Percentiles rank a stretch among this genome's conserved stretches.
These are phyloP conservation scores for Miscanthus lutarioriparius DNA, from an alignment of 176 grass and related monocot species.

Conservation along the genomic window DNA sequence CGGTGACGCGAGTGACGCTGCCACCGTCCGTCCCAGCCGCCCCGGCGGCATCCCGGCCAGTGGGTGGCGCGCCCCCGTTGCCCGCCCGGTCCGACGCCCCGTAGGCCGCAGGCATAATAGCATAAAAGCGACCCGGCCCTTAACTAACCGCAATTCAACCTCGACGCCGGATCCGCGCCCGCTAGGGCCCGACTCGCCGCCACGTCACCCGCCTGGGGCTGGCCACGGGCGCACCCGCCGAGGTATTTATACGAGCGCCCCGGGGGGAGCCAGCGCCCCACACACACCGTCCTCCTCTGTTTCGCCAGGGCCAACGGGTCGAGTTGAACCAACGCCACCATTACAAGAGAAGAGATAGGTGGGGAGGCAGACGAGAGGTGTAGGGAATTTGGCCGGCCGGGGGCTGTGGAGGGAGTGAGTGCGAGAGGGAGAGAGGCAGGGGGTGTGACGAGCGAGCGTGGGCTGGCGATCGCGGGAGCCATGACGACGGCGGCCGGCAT, in stretches of 20 bases:
- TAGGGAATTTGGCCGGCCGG: not conserved
- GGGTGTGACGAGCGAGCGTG: not conserved
- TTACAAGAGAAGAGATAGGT: not conserved
- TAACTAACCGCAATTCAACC: conserved; percentile 27
- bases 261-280: conserved; percentile 34
- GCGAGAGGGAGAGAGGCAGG: not conserved
- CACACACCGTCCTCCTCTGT: conserved; percentile 27
- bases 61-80: not conserved
- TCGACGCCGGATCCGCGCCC: conserved; percentile 39
- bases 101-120: too few relatives aligned
- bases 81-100: not conserved
- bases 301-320: conserved; percentile 3
- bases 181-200: not conserved
- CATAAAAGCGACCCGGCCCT: not conserved
- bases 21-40: not conserved
- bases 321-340: conserved; percentile 45
- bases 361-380: not conserved
- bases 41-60: not conserved
- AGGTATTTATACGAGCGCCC: conserved; percentile 49
- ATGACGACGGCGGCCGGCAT: conserved; percentile 46
- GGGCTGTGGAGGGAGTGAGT: not conserved
- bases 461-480: conserved; percentile 40
- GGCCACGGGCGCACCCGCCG: conserved; percentile 14
- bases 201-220: conserved; percentile 36
- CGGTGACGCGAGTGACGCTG: not conserved